Evolutionary conservation across 495 filamentous ascomycete genomes (phyloP).

Genomic region (Hyaloscypha variabilis): DNA sequence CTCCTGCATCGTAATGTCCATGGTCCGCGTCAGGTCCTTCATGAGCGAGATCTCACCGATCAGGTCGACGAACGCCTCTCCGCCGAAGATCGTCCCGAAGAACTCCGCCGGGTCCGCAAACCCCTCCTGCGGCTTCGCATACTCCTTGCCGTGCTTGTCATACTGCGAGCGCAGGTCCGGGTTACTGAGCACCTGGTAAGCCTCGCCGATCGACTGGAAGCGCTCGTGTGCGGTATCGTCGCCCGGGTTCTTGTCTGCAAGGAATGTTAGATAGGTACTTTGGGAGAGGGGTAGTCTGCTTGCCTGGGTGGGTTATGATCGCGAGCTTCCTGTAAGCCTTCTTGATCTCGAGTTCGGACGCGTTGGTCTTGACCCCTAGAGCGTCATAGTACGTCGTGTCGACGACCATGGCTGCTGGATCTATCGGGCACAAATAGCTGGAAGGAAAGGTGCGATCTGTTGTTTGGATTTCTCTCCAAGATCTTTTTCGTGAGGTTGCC

Average conservation of each 20-base stretch:
- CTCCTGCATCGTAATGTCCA: conserved; percentile 84
- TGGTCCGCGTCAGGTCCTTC: conserved; percentile 86
- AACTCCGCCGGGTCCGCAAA: conserved; percentile 98
- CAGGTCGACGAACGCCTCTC: conserved; percentile 90
- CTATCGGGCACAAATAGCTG: not conserved
- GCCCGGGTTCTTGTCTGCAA: conserved; percentile 92
- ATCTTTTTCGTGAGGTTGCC: conserved; percentile 1
- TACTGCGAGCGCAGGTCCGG: conserved; percentile 84
- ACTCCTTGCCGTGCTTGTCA: conserved; percentile 95
- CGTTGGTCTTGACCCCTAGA: conserved; percentile 83
- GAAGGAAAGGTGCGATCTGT: not conserved
- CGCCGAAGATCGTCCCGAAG: conserved; percentile 98
- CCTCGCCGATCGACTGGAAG: conserved; percentile 96
- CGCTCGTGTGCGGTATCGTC: conserved; percentile 91
- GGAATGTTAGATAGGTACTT: not conserved
- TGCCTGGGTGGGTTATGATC: conserved; percentile 70
- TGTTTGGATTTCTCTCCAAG: not conserved
- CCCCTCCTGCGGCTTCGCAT: conserved; percentile 81
- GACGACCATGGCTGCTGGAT: conserved; percentile 66
- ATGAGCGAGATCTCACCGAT: conserved; percentile 92
- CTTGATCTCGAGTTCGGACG: conserved; percentile 96
- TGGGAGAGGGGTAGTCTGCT: conserved; percentile 16
- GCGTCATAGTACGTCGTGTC: conserved; percentile 90
- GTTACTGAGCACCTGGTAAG: conserved; percentile 95
- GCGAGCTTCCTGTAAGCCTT: conserved; percentile 98